Base-by-base conservation (phyloP, 2,329 filamentous ascomycete genomes). In the Aspergillus neotritici region DNA sequence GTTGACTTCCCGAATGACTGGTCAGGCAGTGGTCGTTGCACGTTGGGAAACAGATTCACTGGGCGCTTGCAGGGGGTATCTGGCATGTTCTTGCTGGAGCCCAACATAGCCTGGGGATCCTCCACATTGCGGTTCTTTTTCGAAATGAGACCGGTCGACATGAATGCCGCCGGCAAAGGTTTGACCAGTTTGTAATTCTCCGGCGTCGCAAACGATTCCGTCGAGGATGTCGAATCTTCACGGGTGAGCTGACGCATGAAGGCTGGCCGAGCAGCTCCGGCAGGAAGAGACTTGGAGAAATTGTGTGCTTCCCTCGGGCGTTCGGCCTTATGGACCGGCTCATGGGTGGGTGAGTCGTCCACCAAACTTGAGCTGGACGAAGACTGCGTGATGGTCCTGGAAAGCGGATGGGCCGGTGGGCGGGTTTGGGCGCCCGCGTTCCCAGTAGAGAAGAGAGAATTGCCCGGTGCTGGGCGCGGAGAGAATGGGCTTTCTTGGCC, bases 11-110 rank as follows among this genome's bases (percentile, higher is more conserved):
- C 72, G 42, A 83, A 74, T 7, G 74, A 73, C 53, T 77, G 83
- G 40, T 80, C 81, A 10, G 75, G 74, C 15, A 76, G 69, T 30
- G 69, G 67, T 35, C 75, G 71, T 37, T 70, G 62, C 10, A 82
- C 78, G 40, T 85, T 80, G 55, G 85, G 75, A 68, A 90, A 80
- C 44, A 84, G 70, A 53, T 80, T 83, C 4, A 76, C 73, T 41
- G 85, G 83, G 61, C 93, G 89, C 72, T 97, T 98, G 68, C 93
- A 97, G 1, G 93, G 93, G 1, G 93, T 98, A 61, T 97, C 93
- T 1, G 93, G 91, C 75, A 94, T 90, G 25, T 79, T 77, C 60
- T 84, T 82, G 65, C 76, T 77, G 21, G 69, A 69, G 16, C 71
- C 72, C 31, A 71, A 66, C 41, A 64, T 67, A 52, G 70, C 67